A percentile compares a stretch with the other conserved stretches of the same genome.
These are phyloP conservation scores for Saccharomyces cerevisiae DNA, from an alignment of 805 yeast species.

Conservation along the genomic window DNA sequence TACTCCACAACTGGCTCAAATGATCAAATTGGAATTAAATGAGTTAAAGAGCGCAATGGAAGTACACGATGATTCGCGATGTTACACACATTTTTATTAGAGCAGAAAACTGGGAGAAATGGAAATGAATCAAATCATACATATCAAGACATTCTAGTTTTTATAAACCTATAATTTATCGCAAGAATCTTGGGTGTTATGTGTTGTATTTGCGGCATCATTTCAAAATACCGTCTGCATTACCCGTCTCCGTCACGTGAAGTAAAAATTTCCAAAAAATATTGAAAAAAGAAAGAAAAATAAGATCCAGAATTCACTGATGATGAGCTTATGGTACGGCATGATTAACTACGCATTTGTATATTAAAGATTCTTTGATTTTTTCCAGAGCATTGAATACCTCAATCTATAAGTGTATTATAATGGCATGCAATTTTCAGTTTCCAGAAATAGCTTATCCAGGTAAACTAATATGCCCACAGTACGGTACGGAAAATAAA, in stretches of 20 bases:
- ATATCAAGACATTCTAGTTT: neutral
- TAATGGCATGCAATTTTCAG: conserved; percentile 3
- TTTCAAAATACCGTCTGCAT: neutral
- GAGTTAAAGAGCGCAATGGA: conserved; percentile 72
- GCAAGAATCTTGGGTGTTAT: too few species aligned
- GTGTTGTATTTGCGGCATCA: too few species aligned
- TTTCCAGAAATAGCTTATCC: conserved; percentile 54
- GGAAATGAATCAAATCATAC: neutral
- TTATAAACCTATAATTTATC: neutral
- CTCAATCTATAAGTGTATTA: neutral
- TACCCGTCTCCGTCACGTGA: neutral
- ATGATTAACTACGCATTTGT: neutral
- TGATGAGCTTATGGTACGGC: neutral
- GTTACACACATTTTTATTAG: conserved; percentile 78
- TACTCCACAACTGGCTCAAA: conserved; percentile 80
- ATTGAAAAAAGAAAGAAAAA: neutral
- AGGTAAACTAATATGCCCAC: conserved; percentile 70
- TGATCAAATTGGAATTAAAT: conserved; percentile 79
- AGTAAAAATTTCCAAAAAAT: neutral
- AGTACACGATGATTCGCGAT: conserved; percentile 67
- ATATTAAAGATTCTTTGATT: neutral
- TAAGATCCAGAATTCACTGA: neutral
- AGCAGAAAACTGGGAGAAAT: neutral
- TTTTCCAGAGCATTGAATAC: neutral
- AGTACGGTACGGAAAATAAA: conserved; percentile 32